Base-by-base conservation (phyloP, 257 asterid genomes). In the Ligustrum vulgare region DNA sequence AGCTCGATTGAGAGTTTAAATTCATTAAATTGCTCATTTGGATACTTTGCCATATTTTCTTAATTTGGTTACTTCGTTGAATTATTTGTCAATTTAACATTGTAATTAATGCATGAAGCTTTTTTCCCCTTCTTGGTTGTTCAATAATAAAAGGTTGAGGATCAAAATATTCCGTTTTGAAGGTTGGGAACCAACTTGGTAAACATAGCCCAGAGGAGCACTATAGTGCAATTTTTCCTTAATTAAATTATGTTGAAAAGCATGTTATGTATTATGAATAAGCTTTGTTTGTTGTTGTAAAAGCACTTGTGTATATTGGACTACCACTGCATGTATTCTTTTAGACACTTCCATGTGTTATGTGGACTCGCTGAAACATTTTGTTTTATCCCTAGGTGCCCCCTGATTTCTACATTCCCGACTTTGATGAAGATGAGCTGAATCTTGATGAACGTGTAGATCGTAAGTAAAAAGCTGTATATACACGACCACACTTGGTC, bases 351-450 rank as follows among this genome's bases (percentile, higher is more conserved):
- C 28, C 28, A 10, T 15, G 39, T 56, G 45, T 58, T 70, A 69
- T 69, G 33, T 23, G 43, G 8, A 71, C 64, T 71, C 74, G 35
- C 35, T 69, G 67, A n/a, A n/a, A 64, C 67, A 63, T 32, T 71
- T 23, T 63, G 33, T 73, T 72, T 65, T 74, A 4, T 81, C 34
- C 64, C 49, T 78, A 94, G 99, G 98, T 95, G 70, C 99, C 99
- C 9, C 99, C 99, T 10, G 99, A 93, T 82, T 91, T 90, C 73
- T 95, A 93, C 72, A 82, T 95, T 72, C 99, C 99, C 31, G 99
- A 95, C 70, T 85, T 87, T 80, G 91, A 95, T 76, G 98, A 95
- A 85, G 97, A 93, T 75, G 91, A 83, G 74, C 94, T 78, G 84
- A 90, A 95, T 81, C 98, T 94, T 63, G 98, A 95, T 80, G 93